Evolutionary conservation across 495 filamentous ascomycete species (phyloP).

Genomic region (Aspergillus nanangensis): DNA sequence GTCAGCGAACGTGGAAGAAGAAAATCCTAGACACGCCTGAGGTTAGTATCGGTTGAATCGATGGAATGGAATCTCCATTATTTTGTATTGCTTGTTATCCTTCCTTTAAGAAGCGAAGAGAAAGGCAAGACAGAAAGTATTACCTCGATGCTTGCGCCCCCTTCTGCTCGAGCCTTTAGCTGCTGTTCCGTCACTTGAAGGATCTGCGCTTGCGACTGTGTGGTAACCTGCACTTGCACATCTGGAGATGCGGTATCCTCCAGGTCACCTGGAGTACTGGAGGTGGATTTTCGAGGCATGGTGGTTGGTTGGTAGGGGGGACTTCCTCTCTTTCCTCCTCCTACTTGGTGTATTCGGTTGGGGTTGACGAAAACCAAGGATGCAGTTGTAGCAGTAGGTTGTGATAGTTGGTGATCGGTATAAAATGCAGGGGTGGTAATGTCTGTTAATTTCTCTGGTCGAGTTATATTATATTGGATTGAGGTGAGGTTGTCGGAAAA

Average conservation of each 20-base stretch:
- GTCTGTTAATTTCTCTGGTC: no score
- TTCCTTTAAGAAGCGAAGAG: neutral
- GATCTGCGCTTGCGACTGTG: constrained; percentile 6
- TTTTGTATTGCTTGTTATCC: constrained; percentile 1
- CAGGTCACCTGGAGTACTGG: constrained; percentile 13
- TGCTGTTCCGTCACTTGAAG: constrained; percentile 44
- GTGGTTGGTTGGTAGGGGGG: neutral
- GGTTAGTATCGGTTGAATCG: constrained; percentile 4
- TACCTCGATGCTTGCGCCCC: constrained; percentile 42
- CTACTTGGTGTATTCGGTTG: neutral
- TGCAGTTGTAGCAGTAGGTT: no score
- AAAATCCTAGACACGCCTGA: constrained; percentile 60
- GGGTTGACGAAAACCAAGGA: no score
- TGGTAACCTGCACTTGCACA: constrained; percentile 12
- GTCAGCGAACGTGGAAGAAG: constrained; percentile 92
- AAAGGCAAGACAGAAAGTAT: neutral
- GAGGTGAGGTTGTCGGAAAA: neutral
- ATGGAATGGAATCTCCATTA: neutral
- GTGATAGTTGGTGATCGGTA: neutral
- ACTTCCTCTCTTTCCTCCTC: neutral
- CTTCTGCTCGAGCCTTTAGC: constrained; percentile 40
- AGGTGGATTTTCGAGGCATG: constrained; percentile 17
- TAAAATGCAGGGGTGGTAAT: neutral
- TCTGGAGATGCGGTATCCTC: constrained; percentile 6
- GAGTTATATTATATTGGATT: no score